Evolutionary conservation across 2,329 filamentous ascomycete genomes (phyloP).

Genomic region (Didymella sp.): DNA sequence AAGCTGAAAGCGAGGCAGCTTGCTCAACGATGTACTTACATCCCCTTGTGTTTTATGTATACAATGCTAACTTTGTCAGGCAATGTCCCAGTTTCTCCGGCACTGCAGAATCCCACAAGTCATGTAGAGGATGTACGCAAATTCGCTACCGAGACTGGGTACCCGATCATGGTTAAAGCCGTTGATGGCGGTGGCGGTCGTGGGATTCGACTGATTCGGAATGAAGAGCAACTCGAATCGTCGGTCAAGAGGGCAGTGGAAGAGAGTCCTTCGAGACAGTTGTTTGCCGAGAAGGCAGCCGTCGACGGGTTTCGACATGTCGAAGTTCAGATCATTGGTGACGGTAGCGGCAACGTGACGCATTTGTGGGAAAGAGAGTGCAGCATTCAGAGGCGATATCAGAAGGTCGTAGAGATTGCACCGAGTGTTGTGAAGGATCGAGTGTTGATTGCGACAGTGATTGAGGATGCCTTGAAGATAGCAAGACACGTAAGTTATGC

Average conservation of each 20-base stretch:
- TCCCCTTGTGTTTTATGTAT: accelerated
- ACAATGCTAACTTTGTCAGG: conserved; percentile 23
- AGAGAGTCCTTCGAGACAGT: conserved; percentile 64
- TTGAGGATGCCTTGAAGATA: conserved; percentile 62
- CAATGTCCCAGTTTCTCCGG: conserved; percentile 60
- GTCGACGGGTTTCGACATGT: conserved; percentile 67
- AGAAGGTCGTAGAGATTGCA: conserved; percentile 67
- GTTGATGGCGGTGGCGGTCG: conserved; percentile 68
- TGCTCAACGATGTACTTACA: conserved; percentile 55
- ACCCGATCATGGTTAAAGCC: conserved; percentile 69
- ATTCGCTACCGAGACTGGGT: conserved; percentile 66
- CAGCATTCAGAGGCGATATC: conserved; percentile 66
- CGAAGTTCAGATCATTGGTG: conserved; percentile 67
- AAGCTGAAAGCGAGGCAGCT: conserved; percentile 62
- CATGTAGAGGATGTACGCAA: conserved; percentile 51
- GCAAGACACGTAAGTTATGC: conserved; percentile 52
- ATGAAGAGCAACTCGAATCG: conserved; percentile 54
- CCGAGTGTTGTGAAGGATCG: conserved; percentile 60
- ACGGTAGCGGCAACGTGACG: conserved; percentile 59
- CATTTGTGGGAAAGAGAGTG: conserved; percentile 69
- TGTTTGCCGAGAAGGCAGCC: conserved; percentile 69
- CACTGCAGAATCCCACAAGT: conserved; percentile 55
- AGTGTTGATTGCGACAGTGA: conserved; percentile 56
- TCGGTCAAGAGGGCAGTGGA: conserved; percentile 60
- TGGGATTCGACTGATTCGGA: conserved; percentile 63